Conservation (phyloP, 441 rosid species). For the Gossypium schwendimanii region DNA sequence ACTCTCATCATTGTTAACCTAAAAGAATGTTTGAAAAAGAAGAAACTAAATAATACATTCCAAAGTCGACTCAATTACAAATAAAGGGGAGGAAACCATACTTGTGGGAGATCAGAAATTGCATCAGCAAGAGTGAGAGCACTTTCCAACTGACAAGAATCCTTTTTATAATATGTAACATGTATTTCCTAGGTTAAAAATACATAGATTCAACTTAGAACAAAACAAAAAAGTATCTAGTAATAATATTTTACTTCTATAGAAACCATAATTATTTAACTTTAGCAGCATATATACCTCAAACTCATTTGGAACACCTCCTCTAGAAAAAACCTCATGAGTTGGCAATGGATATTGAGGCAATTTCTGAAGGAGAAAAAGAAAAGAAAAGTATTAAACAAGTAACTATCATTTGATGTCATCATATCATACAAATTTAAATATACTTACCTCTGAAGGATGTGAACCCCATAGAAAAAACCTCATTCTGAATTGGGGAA, state of each 20-base stretch:
- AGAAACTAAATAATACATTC: not conserved
- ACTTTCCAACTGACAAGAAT: conserved; percentile 49
- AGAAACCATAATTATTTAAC: not conserved
- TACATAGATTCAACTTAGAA: not conserved
- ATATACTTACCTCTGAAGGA: conserved; percentile 45
- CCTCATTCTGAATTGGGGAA: conserved; percentile 76
- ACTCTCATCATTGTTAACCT: conserved; percentile 47
- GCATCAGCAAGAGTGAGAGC: conserved; percentile 71
- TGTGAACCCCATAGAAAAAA: conserved; percentile 56
- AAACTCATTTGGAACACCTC: conserved; percentile 63
- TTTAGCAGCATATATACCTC: conserved; percentile 44
- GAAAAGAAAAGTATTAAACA: not conserved
- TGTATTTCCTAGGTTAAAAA: conserved; percentile 47
- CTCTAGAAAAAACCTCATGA: conserved; percentile 74
- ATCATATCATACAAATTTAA: not conserved
- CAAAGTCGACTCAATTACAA: not conserved
- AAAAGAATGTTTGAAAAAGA: not conserved
- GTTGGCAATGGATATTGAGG: conserved; percentile 92
- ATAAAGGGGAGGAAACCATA: conserved; percentile 20
- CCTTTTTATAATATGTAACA: conserved; percentile 71
- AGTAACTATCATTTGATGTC: not conserved
- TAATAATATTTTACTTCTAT: not conserved
- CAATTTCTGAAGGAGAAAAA: conserved; percentile 42
- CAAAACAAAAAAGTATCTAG: not conserved
- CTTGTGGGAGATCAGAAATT: conserved; percentile 79